Evolutionary conservation across 2,329 filamentous ascomycete genomes (phyloP).

Genomic region (Lasiodiplodia sp.): DNA sequence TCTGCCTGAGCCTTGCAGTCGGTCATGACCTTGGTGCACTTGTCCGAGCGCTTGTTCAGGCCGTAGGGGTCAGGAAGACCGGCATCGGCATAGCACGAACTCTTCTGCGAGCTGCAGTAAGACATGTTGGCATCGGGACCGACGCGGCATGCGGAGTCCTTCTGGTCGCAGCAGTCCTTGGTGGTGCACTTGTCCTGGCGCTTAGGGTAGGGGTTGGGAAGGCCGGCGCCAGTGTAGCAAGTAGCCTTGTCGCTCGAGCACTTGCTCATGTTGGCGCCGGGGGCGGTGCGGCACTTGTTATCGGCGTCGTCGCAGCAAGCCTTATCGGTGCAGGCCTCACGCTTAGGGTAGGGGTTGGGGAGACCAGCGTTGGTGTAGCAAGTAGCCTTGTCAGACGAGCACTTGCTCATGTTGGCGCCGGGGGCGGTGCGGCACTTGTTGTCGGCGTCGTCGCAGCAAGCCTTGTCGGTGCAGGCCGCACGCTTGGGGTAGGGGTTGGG

Average conservation of each 20-base stretch:
- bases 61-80: conserved; percentile 19
- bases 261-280: not conserved
- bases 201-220: conserved; percentile 22
- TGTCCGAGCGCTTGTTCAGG: not conserved
- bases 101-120: too few species aligned
- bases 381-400: not conserved
- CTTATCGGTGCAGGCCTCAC: not conserved
- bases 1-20: too few species aligned
- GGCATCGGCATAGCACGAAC: conserved; percentile 3
- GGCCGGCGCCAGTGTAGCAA: conserved; percentile 9
- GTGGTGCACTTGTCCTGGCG: not conserved
- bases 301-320: conserved; percentile 8
- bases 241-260: conserved; percentile 3
- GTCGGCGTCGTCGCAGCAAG: conserved; percentile 10
- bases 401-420: conserved; percentile 1
- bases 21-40: not conserved
- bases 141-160: conserved; percentile 5
- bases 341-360: conserved; percentile 19
- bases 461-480: not conserved
- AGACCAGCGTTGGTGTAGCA: conserved; percentile 13
- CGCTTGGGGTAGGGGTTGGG: conserved; percentile 22
- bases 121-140: conserved; percentile 4
- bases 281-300: conserved; percentile 10
- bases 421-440: conserved; percentile 9
- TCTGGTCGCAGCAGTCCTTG: conserved; percentile 20